phyloP scores from a whole-genome alignment of 75 land plant species.

The Cunninghamia lanceolata region DNA sequence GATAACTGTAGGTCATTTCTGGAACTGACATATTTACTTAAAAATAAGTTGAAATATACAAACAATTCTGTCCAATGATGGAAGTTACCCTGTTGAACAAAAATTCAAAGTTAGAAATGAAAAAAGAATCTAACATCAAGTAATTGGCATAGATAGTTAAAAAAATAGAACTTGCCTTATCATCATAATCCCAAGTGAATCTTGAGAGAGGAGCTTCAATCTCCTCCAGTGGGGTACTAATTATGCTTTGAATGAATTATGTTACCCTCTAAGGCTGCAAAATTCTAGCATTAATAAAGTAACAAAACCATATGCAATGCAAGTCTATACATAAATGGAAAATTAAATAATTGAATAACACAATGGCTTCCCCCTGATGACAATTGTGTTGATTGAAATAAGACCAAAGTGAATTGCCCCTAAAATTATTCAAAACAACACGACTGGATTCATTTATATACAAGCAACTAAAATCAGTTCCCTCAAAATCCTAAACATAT shows the following conservation, averaged over 20 bases:
- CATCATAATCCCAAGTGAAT: slow-evolving; percentile 47
- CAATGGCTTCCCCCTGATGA: background rate
- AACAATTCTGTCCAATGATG: slow-evolving; percentile 95
- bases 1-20: slow-evolving; percentile 83
- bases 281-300: background rate
- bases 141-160: background rate
- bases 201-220: slow-evolving; percentile 40
- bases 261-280: slow-evolving; percentile 42
- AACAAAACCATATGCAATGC: background rate
- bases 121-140: background rate
- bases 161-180: slow-evolving; percentile 29
- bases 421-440: background rate
- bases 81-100: slow-evolving; percentile 81
- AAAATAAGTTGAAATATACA: slow-evolving; percentile 86
- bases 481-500: background rate
- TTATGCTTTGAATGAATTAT: slow-evolving; percentile 31
- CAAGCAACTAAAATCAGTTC: too few relatives aligned
- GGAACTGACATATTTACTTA: slow-evolving; percentile 78
- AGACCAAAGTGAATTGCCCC: background rate
- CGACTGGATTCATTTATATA: too few relatives aligned
- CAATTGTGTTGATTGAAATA: background rate
- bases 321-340: background rate
- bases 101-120: slow-evolving; percentile 19
- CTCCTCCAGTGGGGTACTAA: slow-evolving; percentile 38
- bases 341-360: background rate